Percentiles rank a stretch among this genome's conserved stretches.
Evolutionary conservation across 371 early-diverging fungal species (phyloP).

Genomic region (Lichtheimia ornata): DNA sequence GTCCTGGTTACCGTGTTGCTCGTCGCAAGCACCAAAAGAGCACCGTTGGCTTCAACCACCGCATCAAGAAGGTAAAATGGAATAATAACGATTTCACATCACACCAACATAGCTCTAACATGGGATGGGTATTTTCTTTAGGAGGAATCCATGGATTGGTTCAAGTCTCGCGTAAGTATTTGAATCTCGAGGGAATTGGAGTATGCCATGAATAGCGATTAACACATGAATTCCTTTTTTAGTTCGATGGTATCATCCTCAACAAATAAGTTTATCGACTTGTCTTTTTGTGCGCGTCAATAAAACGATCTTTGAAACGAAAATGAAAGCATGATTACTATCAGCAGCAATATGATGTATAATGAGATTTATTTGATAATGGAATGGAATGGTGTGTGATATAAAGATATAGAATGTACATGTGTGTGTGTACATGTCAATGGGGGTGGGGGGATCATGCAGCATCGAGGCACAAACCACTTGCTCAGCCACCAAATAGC

Average conservation of each 20-base stretch:
- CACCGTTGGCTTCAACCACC: slow-evolving; percentile 93
- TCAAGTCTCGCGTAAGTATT: slow-evolving; percentile 72
- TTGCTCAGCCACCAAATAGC: too few species aligned
- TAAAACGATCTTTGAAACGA: neutral
- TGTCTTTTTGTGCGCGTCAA: neutral
- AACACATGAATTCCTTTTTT: slow-evolving; percentile 3
- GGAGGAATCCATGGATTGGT: slow-evolving; percentile 85
- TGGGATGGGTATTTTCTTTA: neutral
- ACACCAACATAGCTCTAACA: neutral
- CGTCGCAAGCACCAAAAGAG: slow-evolving; percentile 91
- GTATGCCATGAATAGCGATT: neutral
- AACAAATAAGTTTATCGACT: slow-evolving; percentile 18
- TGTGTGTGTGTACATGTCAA: too few species aligned
- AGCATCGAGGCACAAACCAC: too few species aligned
- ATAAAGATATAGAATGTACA: too few species aligned
- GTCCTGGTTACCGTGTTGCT: slow-evolving; percentile 96
- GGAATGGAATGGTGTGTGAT: too few species aligned
- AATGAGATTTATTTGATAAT: too few species aligned
- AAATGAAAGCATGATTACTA: neutral
- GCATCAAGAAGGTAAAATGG: slow-evolving; percentile 72
- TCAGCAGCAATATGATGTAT: too few species aligned
- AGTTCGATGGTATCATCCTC: slow-evolving; percentile 24
- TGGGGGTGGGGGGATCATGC: too few species aligned
- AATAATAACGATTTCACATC: neutral
- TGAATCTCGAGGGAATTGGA: neutral